Conservation (phyloP, 208 protist species). For the Phytomonas sp. region DNA sequence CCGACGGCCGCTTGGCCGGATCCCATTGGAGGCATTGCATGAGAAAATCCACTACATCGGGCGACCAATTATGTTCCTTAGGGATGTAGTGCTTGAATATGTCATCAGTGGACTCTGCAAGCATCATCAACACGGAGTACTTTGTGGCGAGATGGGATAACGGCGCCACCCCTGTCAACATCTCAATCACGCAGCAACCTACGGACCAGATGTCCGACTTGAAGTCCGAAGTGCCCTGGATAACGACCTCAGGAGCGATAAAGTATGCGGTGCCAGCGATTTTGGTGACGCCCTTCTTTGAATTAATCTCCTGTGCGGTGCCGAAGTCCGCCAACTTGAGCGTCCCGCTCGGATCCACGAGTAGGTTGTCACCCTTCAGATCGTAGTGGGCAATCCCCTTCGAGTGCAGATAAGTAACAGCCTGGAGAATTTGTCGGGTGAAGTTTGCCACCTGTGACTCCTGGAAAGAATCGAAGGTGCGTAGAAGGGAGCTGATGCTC, state of each 20-base stretch:
- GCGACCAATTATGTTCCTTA: conserved; percentile 27
- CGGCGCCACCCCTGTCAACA: conserved; percentile 69
- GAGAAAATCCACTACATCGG: conserved; percentile 48
- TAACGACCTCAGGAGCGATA: conserved; percentile 87
- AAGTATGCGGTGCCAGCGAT: conserved; percentile 85
- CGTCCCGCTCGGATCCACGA: conserved; percentile 59
- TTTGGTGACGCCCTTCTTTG: conserved; percentile 8
- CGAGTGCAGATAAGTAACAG: conserved; percentile 77
- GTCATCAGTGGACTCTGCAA: conserved; percentile 41
- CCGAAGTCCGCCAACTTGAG: conserved; percentile 86
- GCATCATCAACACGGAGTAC: conserved; percentile 73
- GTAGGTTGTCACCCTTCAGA: conserved; percentile 89
- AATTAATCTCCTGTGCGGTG: conserved; percentile 42
- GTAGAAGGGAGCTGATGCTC: conserved; percentile 73
- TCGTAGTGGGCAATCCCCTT: conserved; percentile 85
- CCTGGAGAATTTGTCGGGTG: conserved; percentile 74
- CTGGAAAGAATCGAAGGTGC: conserved; percentile 65
- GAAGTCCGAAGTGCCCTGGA: conserved; percentile 19
- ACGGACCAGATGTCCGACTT: conserved; percentile 88
- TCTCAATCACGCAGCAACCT: conserved; percentile 87
- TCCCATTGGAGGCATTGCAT: conserved; percentile 47
- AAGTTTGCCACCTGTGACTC: conserved; percentile 68
- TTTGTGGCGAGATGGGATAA: conserved; percentile 56
- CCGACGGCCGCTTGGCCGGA: conserved; percentile 36
- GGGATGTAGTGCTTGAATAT: conserved; percentile 58